These are phyloP conservation scores for Apium graveolens DNA, from an alignment of 129 eudicot species.

Conservation along the genomic window DNA sequence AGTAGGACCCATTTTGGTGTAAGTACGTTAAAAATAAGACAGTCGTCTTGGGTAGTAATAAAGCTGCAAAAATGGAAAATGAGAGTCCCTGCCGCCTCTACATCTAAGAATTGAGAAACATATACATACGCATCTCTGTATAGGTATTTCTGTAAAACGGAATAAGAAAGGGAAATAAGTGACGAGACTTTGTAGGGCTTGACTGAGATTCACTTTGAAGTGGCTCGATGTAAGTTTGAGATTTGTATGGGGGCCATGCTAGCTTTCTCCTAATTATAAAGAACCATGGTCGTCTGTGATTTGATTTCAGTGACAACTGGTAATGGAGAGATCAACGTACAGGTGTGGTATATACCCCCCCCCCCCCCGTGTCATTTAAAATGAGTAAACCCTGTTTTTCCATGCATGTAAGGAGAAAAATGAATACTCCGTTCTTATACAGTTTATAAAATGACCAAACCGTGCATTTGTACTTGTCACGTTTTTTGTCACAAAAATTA, in stretches of 20 bases:
- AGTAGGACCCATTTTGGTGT: too few relatives aligned
- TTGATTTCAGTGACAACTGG: neutral
- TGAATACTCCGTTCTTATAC: conserved; percentile 6
- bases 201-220: neutral
- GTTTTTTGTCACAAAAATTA: conserved; percentile 7
- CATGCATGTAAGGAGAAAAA: conserved; percentile 15
- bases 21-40: too few relatives aligned
- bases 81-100: neutral
- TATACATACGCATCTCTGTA: too few relatives aligned
- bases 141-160: neutral
- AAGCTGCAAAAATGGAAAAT: neutral
- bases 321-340: conserved; percentile 1
- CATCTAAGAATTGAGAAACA: neutral
- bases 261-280: neutral
- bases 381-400: neutral
- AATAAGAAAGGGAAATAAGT: neutral
- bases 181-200: neutral
- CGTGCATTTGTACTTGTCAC: conserved; percentile 14
- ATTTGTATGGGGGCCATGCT: neutral
- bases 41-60: neutral
- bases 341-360: neutral
- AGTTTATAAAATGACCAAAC: conserved; percentile 14
- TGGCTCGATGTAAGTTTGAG: neutral
- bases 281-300: neutral
- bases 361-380: too few relatives aligned